phyloP scores from a whole-genome alignment of 2,329 filamentous ascomycete genomes.

The Phialemonium atrogriseum region DNA sequence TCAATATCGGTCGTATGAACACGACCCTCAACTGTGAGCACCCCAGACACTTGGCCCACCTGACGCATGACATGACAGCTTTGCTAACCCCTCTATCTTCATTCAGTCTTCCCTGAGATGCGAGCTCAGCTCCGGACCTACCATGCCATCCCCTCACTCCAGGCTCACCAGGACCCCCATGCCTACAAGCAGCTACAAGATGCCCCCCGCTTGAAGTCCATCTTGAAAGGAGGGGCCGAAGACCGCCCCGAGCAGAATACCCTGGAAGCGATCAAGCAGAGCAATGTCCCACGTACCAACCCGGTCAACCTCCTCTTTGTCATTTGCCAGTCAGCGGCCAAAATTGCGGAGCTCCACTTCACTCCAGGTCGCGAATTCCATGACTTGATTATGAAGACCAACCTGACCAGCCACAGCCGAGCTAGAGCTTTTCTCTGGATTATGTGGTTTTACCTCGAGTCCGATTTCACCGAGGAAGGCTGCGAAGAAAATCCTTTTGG shows the following conservation, averaged over 20 bases:
- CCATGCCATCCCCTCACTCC: conserved; percentile 92
- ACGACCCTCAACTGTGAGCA: conserved; percentile 89
- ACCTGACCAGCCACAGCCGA: conserved; percentile 71
- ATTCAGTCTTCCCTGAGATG: conserved; percentile 94
- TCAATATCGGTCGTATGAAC: conserved; percentile 98
- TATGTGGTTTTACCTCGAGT: conserved; percentile 99
- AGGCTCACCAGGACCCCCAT: conserved; percentile 89
- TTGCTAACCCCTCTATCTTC: not conserved
- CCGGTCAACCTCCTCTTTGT: conserved; percentile 97
- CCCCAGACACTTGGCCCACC: conserved; percentile 3
- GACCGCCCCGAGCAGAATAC: conserved; percentile 77
- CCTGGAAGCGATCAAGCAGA: conserved; percentile 70
- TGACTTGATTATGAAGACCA: conserved; percentile 87
- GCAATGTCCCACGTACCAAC: conserved; percentile 68
- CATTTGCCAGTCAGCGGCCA: conserved; percentile 79
- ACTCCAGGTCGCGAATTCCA: conserved; percentile 82
- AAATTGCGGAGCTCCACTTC: conserved; percentile 91
- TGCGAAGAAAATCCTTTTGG: conserved; percentile 90
- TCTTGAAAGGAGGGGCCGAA: conserved; percentile 92
- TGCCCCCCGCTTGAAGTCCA: conserved; percentile 90
- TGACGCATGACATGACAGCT: too few relatives aligned
- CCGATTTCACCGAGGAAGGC: conserved; percentile 82
- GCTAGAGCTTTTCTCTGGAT: conserved; percentile 91
- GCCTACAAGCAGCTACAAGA: conserved; percentile 98
- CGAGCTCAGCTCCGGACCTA: conserved; percentile 94